A percentile compares a stretch with the other conserved stretches of the same genome.
Conservation (phyloP, 306 rosid species). For the Canavalia gladiata region DNA sequence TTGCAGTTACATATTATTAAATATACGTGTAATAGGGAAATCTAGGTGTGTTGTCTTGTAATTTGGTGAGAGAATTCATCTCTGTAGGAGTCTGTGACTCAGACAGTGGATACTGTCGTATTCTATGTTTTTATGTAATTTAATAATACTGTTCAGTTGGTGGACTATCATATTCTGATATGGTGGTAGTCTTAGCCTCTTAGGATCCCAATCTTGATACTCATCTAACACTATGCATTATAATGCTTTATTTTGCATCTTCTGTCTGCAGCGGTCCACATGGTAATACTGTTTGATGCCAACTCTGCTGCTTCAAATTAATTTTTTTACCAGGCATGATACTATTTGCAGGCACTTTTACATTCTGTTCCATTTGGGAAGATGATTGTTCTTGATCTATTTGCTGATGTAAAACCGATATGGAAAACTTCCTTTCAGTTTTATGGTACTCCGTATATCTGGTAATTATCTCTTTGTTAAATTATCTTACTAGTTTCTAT, state of each 20-base stretch:
- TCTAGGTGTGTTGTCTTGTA: too few relatives aligned
- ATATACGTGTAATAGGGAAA: too few relatives aligned
- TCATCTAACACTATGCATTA: background rate
- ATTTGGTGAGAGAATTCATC: too few relatives aligned
- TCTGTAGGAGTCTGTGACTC: too few relatives aligned
- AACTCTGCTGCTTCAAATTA: conserved; percentile 4
- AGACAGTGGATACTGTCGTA: too few relatives aligned
- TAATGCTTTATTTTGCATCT: background rate
- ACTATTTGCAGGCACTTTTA: conserved; percentile 82
- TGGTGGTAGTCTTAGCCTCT: background rate
- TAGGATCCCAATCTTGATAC: conserved; percentile 9
- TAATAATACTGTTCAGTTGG: too few relatives aligned
- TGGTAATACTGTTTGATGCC: conserved; percentile 19
- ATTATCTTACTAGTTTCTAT: conserved; percentile 34
- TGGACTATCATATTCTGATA: too few relatives aligned
- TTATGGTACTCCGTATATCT: conserved; percentile 91
- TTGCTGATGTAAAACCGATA: conserved; percentile 94
- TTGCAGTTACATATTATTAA: too few relatives aligned
- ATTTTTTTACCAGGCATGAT: conserved; percentile 22
- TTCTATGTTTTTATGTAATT: too few relatives aligned
- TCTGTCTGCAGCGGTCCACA: background rate
- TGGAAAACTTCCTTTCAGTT: conserved; percentile 91
- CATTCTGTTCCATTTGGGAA: conserved; percentile 92
- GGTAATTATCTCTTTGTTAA: conserved; percentile 63
- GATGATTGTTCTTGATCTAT: conserved; percentile 97